phyloP scores from a whole-genome alignment of 805 yeast genomes.

The Starmerella bombicola region DNA sequence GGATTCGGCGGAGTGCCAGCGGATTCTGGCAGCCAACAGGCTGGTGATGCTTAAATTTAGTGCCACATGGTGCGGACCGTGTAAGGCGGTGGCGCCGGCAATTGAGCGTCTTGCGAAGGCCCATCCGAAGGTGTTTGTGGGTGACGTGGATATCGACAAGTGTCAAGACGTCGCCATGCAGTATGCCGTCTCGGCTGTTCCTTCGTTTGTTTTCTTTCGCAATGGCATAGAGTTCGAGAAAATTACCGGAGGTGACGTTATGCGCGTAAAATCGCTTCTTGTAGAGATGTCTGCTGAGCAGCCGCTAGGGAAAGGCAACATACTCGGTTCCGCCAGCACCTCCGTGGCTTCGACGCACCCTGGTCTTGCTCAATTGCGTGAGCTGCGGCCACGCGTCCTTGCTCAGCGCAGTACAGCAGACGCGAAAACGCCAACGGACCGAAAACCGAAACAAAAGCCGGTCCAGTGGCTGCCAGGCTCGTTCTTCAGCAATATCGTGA shows the following conservation, averaged over 20 bases:
- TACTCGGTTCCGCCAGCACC: constrained; percentile 9
- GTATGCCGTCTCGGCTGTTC: constrained; percentile 50
- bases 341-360: neutral
- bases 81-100: constrained; percentile 91
- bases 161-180: constrained; percentile 55
- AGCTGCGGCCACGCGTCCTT: constrained; percentile 7
- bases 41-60: constrained; percentile 61
- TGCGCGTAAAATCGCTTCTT: constrained; percentile 10
- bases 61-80: constrained; percentile 97
- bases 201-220: constrained; percentile 62
- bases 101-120: constrained; percentile 65
- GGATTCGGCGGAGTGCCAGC: constrained; percentile 5
- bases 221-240: constrained; percentile 56
- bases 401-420: neutral
- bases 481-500: neutral
- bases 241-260: constrained; percentile 25
- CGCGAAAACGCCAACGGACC: neutral
- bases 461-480: neutral
- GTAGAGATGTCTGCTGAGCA: constrained; percentile 4
- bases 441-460: neutral
- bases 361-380: constrained; percentile 6
- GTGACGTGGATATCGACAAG: constrained; percentile 85
- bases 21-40: constrained; percentile 6
- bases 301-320: constrained; percentile 15
- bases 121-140: constrained; percentile 45